phyloP scores from a whole-genome alignment of 1,284 basidiomycete genomes.

The Pisolithus thermaeus region DNA sequence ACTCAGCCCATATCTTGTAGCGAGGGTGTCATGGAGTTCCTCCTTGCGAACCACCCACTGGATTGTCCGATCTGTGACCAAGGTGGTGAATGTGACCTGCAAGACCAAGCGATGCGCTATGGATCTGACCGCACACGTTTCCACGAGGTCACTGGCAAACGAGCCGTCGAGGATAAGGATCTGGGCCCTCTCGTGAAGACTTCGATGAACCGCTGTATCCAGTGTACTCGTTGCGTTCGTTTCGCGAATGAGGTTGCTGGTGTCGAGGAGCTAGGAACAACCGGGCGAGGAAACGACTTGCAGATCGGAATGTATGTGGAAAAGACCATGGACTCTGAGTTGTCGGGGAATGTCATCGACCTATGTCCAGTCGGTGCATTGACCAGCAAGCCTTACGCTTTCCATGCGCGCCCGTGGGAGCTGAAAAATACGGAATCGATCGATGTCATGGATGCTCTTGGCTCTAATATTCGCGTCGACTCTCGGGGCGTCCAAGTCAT shows the following conservation, averaged over 20 bases:
- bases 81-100: conserved; percentile 97
- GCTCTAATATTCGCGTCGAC: conserved; percentile 96
- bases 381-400: conserved; percentile 97
- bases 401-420: conserved; percentile 97
- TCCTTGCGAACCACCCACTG: conserved; percentile 94
- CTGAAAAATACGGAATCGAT: conserved; percentile 97
- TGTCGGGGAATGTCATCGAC: conserved; percentile 97
- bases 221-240: conserved; percentile 98
- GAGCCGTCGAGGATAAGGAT: conserved; percentile 98
- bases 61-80: conserved; percentile 99
- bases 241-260: conserved; percentile 99
- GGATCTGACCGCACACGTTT: conserved; percentile 96
- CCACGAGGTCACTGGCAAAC: conserved; percentile 97
- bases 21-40: conserved; percentile 98
- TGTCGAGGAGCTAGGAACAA: conserved; percentile 95
- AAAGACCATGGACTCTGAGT: conserved; percentile 95
- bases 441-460: conserved; percentile 97
- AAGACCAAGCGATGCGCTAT: conserved; percentile 99
- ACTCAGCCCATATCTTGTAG: conserved; percentile 34
- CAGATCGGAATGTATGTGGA: conserved; percentile 99
- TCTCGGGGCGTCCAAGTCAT: conserved; percentile 95
- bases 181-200: conserved; percentile 98
- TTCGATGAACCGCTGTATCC: conserved; percentile 99
- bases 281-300: conserved; percentile 96
- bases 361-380: conserved; percentile 97